Conservation (phyloP, 768 basidiomycete genomes). For the Phlebiopsis flavidoalba region DNA sequence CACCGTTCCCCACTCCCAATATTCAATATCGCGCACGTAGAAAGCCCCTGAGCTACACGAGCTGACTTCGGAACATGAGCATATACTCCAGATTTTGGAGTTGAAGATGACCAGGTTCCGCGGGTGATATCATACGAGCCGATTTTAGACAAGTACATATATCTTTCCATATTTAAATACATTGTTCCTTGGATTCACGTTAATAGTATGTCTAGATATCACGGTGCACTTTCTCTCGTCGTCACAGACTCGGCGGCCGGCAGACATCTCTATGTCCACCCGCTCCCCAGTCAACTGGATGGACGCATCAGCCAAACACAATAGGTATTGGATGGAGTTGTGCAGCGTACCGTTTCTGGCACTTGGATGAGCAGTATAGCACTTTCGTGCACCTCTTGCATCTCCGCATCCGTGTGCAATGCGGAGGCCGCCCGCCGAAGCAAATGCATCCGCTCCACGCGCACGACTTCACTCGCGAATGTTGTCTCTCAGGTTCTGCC, state of each 20-base stretch:
- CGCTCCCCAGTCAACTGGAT: not conserved
- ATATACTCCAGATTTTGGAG: too few species aligned
- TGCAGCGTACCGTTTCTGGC: not conserved
- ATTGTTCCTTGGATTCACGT: too few species aligned
- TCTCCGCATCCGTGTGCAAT: not conserved
- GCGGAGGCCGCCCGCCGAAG: not conserved
- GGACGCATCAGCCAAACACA: too few species aligned
- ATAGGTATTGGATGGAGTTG: too few species aligned
- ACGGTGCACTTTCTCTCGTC: too few species aligned
- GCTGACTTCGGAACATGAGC: too few species aligned
- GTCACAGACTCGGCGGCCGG: not conserved
- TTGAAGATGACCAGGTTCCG: too few species aligned
- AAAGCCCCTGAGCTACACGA: too few species aligned
- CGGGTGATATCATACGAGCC: too few species aligned
- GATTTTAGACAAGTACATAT: too few species aligned
- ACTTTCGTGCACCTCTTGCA: not conserved
- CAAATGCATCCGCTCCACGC: not conserved
- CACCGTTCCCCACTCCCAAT: not conserved
- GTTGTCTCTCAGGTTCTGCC: not conserved
- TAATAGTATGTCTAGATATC: too few species aligned
- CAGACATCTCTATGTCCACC: not conserved
- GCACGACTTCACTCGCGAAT: not conserved
- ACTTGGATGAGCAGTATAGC: not conserved
- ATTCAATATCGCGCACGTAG: not conserved
- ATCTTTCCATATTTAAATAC: too few species aligned